phyloP scores from a whole-genome alignment of 1,139 yeast species.

The Torulaspora globosa region DNA sequence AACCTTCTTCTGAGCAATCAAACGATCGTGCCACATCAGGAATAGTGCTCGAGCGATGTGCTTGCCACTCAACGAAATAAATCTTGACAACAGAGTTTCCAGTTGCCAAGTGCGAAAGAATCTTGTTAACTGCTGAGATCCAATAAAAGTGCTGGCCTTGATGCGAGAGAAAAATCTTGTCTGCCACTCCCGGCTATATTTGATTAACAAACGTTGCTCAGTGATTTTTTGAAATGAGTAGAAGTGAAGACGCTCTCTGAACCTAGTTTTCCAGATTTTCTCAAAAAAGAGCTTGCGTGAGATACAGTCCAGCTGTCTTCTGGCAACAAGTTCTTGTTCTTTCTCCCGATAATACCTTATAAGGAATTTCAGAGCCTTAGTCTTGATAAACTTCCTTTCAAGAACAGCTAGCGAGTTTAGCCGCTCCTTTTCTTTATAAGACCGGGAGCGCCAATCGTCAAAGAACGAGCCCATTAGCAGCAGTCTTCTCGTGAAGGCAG shows the following conservation, averaged over 20 bases:
- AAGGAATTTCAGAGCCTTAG: constrained; percentile 20
- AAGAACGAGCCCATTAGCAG: constrained; percentile 26
- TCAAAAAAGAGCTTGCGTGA: constrained; percentile 22
- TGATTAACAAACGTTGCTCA: constrained; percentile 6
- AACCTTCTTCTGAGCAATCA: neutral
- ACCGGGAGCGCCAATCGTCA: constrained; percentile 25
- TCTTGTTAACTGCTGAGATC: constrained; percentile 1
- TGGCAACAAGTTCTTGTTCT: constrained; percentile 19
- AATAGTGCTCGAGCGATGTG: neutral
- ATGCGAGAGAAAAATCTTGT: constrained; percentile 7
- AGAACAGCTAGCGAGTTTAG: constrained; percentile 4
- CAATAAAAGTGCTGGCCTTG: constrained; percentile 14
- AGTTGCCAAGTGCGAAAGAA: constrained; percentile 11
- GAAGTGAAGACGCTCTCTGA: constrained; percentile 20
- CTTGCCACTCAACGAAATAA: neutral
- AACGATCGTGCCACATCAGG: neutral
- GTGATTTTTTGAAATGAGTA: constrained; percentile 12
- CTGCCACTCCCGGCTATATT: constrained; percentile 19
- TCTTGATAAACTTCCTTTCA: constrained; percentile 10
- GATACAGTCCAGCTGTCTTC: constrained; percentile 14
- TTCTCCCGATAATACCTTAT: constrained; percentile 13
- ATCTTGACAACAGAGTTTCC: neutral
- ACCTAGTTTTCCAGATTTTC: constrained; percentile 29
- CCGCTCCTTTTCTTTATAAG: constrained; percentile 1
- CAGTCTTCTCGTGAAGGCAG: constrained; percentile 19